Base-by-base conservation (phyloP, 345 rosid species). In the Draba incana region DNA sequence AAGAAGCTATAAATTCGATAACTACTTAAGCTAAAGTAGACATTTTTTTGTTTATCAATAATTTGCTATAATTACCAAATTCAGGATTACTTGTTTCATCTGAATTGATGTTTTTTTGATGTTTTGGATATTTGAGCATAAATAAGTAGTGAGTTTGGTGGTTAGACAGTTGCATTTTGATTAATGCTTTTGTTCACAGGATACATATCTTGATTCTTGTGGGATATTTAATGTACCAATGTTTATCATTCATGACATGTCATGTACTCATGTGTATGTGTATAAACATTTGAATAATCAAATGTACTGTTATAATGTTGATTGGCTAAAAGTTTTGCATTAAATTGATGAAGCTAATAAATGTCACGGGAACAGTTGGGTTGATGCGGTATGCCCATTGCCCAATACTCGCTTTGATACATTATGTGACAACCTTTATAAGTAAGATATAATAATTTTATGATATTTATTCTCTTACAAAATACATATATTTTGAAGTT, bases 301-400 rank as follows among this genome's bases (percentile, higher is more conserved):
- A 20, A 20, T 20, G 20, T 20, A 20, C 2, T 48, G 46, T 25
- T 37, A 42, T 64, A 23, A 8, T 25, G 9, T 48, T 20, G 57
- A 48, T 13, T 52, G 8, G 14, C 30, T 31, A 28, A 41, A 45
- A 44, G 2, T 27, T 31, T 23, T 28, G 62, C 71, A 54, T 67
- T 44, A 55, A 44, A 20, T 20, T 55, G 62, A 53, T 30, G 62
- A 55, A 44, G 10, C 44, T 55, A 66, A 66, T 66, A 54, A 54
- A 31, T 53, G 54, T 55, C 62, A 67, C 54, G 71, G 23, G 71
- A 44, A 33, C 41, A 44, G 71, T 44, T 16, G 20, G 44, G 35
- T 51, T 30, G 60, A 20, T 20, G 20, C 20, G 20, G 20, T 25
- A 65, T 66, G 66, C n/a, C 66, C 66, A n/a, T 53, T 53, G 2